Conservation (phyloP, 2,329 filamentous ascomycete species). For the Aspergillus japonicus region DNA sequence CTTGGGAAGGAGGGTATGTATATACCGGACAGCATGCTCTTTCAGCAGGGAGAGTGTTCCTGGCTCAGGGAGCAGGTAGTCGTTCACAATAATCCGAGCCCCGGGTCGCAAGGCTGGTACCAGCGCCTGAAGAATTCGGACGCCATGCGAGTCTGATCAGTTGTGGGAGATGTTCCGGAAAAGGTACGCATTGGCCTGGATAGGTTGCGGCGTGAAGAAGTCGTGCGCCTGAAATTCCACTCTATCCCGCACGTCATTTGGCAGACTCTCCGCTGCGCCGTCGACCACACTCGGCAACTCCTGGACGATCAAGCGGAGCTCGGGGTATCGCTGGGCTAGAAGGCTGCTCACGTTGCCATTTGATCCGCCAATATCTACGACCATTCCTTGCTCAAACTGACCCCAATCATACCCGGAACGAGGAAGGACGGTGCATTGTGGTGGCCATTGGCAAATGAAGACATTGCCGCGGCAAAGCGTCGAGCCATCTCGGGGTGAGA, state of each 20-base stretch:
- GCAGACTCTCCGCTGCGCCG: background rate
- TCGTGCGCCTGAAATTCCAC: constrained; percentile 1
- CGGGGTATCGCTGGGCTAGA: background rate
- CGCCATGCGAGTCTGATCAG: background rate
- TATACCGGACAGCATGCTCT: background rate
- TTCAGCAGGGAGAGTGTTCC: background rate
- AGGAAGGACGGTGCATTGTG: no score
- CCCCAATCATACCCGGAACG: no score
- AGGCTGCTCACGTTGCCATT: background rate
- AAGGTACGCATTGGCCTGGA: background rate
- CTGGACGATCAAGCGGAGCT: background rate
- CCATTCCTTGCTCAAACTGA: background rate
- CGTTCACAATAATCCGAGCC: background rate
- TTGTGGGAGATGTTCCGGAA: constrained; percentile 4
- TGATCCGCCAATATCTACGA: background rate
- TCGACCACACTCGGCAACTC: background rate
- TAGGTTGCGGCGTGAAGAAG: constrained; percentile 2
- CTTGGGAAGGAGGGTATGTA: no score
- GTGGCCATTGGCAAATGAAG: no score
- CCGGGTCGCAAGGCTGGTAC: background rate
- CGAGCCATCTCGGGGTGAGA: no score
- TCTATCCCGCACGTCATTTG: background rate
- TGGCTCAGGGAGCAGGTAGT: background rate
- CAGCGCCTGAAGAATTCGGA: background rate
- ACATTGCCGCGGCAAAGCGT: no score